phyloP scores from a whole-genome alignment of 2,329 filamentous ascomycete genomes.

The Dactylellina sp. region DNA sequence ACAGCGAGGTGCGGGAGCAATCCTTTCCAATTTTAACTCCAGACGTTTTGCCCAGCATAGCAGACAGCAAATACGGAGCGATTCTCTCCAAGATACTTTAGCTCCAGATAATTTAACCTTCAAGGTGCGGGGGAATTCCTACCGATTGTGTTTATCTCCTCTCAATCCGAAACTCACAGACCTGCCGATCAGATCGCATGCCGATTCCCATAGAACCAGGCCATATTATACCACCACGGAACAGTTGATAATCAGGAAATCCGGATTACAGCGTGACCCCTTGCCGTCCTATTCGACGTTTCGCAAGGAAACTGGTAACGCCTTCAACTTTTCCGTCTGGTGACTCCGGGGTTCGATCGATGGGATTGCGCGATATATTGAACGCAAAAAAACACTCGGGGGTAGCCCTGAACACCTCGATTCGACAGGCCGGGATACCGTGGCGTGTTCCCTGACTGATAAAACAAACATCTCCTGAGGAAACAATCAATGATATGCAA shows the following conservation, averaged over 20 bases:
- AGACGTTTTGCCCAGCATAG: no score
- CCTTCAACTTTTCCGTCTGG: background rate
- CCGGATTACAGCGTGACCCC: background rate
- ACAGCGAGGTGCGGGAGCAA: no score
- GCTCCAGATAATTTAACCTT: background rate
- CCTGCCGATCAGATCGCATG: background rate
- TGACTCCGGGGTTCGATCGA: background rate
- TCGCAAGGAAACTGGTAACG: conserved; percentile 20
- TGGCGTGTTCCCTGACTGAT: background rate
- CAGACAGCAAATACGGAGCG: no score
- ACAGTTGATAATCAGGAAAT: background rate
- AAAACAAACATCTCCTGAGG: no score
- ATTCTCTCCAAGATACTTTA: background rate
- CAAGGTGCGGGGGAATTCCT: conserved; percentile 27
- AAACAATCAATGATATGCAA: no score
- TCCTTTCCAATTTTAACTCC: no score
- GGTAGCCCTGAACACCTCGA: conserved; percentile 2
- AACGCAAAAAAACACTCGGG: background rate
- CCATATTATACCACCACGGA: background rate
- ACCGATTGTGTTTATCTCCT: background rate
- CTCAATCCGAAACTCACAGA: conserved; percentile 33
- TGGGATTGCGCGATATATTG: conserved; percentile 2
- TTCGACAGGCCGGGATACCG: conserved; percentile 10
- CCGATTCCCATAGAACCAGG: conserved; percentile 1
- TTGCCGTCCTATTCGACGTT: background rate